These are phyloP conservation scores for Irpex rosettiformis DNA, from an alignment of 1,284 basidiomycete genomes.

Conservation along the genomic window DNA sequence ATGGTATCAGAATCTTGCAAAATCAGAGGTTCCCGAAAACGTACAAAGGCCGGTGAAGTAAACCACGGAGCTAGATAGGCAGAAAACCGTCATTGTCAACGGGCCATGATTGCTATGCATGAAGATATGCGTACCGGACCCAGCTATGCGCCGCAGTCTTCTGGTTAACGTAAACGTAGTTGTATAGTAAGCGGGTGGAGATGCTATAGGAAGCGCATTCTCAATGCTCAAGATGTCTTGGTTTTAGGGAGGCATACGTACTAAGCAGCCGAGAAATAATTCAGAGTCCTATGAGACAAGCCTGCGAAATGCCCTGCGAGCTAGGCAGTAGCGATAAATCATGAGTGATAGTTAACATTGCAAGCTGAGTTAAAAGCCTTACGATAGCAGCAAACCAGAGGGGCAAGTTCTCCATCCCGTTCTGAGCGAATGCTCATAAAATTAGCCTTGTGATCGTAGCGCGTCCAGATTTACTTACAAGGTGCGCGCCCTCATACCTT, in stretches of 20 bases:
- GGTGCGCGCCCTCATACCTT: conserved; percentile 10
- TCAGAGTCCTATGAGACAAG: conserved; percentile 8
- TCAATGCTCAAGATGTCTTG: neutral
- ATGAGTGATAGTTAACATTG: neutral
- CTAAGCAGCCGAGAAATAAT: conserved; percentile 10
- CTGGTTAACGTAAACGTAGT: conserved; percentile 13
- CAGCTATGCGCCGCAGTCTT: conserved; percentile 2
- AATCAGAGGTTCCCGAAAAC: neutral
- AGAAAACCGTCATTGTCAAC: neutral
- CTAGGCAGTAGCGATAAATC: neutral
- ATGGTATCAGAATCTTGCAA: neutral
- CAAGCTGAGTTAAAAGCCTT: neutral
- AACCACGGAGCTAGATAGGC: neutral
- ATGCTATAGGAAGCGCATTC: neutral
- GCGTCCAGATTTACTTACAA: neutral
- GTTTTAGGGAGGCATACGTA: neutral
- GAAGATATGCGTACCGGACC: conserved; percentile 2
- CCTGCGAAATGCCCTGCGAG: conserved; percentile 10
- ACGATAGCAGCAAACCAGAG: conserved; percentile 13
- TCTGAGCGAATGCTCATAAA: neutral
- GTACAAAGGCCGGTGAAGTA: conserved; percentile 10
- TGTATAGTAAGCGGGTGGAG: conserved; percentile 7
- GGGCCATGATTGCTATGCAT: neutral
- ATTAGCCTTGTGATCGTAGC: neutral
- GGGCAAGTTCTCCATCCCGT: conserved; percentile 13